Evolutionary conservation across 768 basidiomycete species (phyloP).

Genomic region (Boletus reticulatus): DNA sequence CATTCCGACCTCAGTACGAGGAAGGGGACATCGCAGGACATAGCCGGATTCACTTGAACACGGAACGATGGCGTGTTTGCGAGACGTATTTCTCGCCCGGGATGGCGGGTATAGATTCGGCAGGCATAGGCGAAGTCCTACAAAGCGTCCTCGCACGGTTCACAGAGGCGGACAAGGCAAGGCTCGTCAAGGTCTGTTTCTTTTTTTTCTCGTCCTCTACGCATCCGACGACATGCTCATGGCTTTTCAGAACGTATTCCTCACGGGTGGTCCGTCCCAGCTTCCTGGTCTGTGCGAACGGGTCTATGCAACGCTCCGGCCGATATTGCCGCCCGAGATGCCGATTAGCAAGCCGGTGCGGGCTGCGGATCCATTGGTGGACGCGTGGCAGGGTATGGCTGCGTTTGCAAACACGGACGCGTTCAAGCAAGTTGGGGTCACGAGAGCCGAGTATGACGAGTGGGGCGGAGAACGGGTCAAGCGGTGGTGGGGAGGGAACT

Average conservation of each 20-base stretch:
- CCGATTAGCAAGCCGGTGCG: constrained; percentile 54
- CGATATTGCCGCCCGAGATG: constrained; percentile 83
- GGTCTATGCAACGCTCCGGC: constrained; percentile 71
- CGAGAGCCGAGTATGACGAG: constrained; percentile 84
- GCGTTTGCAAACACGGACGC: constrained; percentile 58
- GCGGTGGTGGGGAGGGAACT: constrained; percentile 92
- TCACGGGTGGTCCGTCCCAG: constrained; percentile 81
- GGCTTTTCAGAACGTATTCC: constrained; percentile 70
- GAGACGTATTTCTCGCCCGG: constrained; percentile 90
- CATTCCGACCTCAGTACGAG: constrained; percentile 78
- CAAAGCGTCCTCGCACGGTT: constrained; percentile 80
- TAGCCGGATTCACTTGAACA: constrained; percentile 82
- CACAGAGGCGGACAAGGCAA: constrained; percentile 59
- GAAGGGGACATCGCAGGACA: constrained; percentile 70
- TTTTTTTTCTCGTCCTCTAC: not conserved
- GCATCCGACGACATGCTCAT: not conserved
- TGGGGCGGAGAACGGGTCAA: constrained; percentile 84
- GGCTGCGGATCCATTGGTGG: constrained; percentile 64
- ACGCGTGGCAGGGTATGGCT: constrained; percentile 95
- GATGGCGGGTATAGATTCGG: constrained; percentile 95
- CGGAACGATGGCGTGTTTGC: constrained; percentile 87
- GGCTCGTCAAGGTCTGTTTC: constrained; percentile 68
- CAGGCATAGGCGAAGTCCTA: constrained; percentile 90
- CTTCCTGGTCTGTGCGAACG: constrained; percentile 67
- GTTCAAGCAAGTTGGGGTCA: constrained; percentile 58